Conservation (phyloP, 345 rosid genomes). For the Brassica incana region DNA sequence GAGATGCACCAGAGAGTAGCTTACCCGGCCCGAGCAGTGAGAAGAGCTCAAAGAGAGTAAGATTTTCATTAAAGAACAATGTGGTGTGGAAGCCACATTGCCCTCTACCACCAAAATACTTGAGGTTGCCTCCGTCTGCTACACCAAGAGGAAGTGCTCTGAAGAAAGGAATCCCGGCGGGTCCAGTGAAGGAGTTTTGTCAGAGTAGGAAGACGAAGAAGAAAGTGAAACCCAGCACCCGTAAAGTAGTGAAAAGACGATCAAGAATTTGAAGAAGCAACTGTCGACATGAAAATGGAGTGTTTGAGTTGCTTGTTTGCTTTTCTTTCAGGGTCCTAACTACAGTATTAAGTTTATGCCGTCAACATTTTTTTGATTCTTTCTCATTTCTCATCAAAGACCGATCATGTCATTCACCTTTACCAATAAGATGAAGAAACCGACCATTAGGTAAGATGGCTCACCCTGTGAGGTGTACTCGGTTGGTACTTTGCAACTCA, state of each 20-base stretch:
- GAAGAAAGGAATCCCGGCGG: constrained; percentile 84
- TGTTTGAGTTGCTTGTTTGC: no score
- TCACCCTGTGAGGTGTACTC: no score
- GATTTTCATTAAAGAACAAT: constrained; percentile 83
- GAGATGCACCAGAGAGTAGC: constrained; percentile 45
- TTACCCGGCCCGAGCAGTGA: constrained; percentile 47
- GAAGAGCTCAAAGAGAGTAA: constrained; percentile 81
- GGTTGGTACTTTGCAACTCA: no score
- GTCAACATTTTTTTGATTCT: no score
- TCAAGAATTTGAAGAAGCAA: constrained; percentile 40
- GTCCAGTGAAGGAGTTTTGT: constrained; percentile 67
- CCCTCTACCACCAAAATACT: constrained; percentile 85
- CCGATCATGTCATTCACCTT: no score
- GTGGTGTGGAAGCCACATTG: constrained; percentile 95
- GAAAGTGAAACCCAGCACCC: constrained; percentile 49
- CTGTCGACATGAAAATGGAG: no score
- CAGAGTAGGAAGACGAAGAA: constrained; percentile 55
- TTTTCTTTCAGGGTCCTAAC: no score
- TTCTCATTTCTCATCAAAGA: not conserved
- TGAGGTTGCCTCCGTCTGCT: constrained; percentile 91
- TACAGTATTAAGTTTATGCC: no score
- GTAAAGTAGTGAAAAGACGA: constrained; percentile 50
- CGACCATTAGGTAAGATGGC: no score
- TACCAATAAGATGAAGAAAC: not conserved
- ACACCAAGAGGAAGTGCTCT: constrained; percentile 99